A percentile compares a stretch with the other conserved stretches of the same genome.
phyloP scores from a whole-genome alignment of 305 asterid genomes.

The Nicotiana rustica region DNA sequence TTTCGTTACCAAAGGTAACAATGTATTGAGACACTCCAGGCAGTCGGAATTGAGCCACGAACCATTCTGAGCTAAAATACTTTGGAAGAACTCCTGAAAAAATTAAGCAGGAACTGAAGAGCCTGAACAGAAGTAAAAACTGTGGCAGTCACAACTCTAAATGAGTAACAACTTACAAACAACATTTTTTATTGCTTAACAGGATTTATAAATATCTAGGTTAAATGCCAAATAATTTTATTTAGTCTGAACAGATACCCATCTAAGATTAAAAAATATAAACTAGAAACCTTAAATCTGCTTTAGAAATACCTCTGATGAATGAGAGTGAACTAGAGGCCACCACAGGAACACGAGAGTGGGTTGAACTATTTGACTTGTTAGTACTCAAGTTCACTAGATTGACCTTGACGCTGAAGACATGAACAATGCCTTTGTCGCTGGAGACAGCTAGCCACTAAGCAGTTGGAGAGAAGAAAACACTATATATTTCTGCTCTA shows the following conservation, averaged over 20 bases:
- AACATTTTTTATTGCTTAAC: conserved; percentile 2
- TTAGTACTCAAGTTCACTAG: conserved; percentile 51
- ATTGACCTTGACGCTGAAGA: conserved; percentile 72
- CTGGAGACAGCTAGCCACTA: conserved; percentile 96
- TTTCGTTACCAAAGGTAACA: conserved; percentile 22
- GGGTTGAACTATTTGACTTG: conserved; percentile 57
- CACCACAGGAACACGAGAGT: conserved; percentile 47
- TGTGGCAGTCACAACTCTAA: too few species aligned
- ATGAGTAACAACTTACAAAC: not conserved
- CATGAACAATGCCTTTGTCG: conserved; percentile 93
- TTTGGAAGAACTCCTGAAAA: conserved; percentile 71
- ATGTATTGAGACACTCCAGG: conserved; percentile 35
- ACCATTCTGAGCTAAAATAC: conserved; percentile 44
- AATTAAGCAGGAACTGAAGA: conserved; percentile 9
- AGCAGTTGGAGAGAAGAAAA: conserved; percentile 79
- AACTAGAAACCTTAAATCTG: conserved; percentile 19
- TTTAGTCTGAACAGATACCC: not conserved
- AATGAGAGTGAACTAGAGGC: conserved; percentile 74
- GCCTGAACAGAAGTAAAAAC: not conserved
- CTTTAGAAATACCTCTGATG: conserved; percentile 68
- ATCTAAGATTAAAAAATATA: not conserved
- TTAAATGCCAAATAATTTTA: conserved; percentile 23
- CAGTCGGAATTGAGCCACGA: conserved; percentile 40
- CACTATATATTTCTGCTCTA: conserved; percentile 89
- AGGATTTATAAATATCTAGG: not conserved